phyloP scores from a whole-genome alignment of 176 grass and related monocot species.

The Ensete ventricosum region DNA sequence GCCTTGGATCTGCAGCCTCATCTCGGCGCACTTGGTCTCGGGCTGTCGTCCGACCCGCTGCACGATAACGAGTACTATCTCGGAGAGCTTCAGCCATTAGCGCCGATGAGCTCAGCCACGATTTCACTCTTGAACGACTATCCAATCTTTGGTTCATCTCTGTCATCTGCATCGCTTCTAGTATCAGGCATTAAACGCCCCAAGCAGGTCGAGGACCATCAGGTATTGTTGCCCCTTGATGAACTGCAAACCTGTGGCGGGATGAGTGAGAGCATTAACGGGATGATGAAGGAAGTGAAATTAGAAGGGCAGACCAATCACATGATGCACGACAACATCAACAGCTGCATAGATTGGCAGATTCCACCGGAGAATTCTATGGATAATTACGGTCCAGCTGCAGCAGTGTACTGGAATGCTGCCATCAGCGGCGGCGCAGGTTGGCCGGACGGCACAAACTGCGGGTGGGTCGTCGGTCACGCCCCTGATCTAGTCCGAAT shows the following conservation, averaged over 20 bases:
- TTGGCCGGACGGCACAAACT: conserved; percentile 1
- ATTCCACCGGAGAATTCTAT: conserved; percentile 5
- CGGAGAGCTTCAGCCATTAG: background rate
- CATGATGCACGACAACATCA: background rate
- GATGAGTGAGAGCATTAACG: background rate
- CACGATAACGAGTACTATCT: background rate
- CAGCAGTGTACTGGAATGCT: conserved; percentile 1
- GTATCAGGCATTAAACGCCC: background rate
- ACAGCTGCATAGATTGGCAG: conserved; percentile 6
- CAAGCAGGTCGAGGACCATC: conserved; percentile 12
- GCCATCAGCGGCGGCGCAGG: background rate
- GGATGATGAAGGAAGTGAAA: background rate
- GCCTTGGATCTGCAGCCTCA: conserved; percentile 11
- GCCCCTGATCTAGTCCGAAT: conserved; percentile 5
- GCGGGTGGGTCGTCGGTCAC: background rate
- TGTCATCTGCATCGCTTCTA: background rate
- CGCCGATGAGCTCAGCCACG: background rate
- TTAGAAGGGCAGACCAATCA: background rate
- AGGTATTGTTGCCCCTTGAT: background rate
- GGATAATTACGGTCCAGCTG: background rate
- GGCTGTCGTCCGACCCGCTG: background rate
- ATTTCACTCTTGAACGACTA: background rate
- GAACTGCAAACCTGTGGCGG: background rate
- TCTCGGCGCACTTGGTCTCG: background rate
- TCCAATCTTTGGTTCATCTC: background rate